phyloP scores from a whole-genome alignment of 768 basidiomycete genomes.

The Lactarius hengduanensis region DNA sequence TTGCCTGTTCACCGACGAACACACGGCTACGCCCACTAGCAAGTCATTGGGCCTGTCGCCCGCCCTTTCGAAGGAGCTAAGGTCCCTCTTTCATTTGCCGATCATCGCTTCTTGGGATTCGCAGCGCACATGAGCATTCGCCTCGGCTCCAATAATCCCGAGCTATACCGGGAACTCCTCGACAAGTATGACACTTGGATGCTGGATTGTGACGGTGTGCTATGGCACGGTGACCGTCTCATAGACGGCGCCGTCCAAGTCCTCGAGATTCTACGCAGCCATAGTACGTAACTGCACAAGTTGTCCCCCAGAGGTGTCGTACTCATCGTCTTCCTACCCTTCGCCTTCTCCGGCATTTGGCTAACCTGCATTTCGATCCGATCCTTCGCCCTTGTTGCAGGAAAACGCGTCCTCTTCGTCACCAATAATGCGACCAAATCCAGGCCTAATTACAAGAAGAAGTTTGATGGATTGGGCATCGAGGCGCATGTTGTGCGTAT shows the following conservation, averaged over 20 bases:
- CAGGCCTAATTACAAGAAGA: slow-evolving; percentile 78
- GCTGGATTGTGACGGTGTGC: slow-evolving; percentile 94
- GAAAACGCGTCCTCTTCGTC: slow-evolving; percentile 80
- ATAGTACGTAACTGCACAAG: slow-evolving; percentile 50
- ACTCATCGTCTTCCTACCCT: slow-evolving; percentile 11
- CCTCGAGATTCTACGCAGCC: slow-evolving; percentile 64
- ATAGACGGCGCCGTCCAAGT: slow-evolving; percentile 80
- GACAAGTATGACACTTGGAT: slow-evolving; percentile 88
- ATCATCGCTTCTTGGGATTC: background rate
- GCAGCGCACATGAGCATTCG: slow-evolving; percentile 24
- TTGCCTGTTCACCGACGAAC: slow-evolving; percentile 9
- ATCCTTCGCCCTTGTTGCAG: slow-evolving; percentile 9
- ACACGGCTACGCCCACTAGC: background rate
- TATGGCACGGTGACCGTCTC: slow-evolving; percentile 82
- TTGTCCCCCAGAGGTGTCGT: background rate
- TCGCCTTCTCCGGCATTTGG: slow-evolving; percentile 18
- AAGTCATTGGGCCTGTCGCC: slow-evolving; percentile 2
- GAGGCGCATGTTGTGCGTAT: slow-evolving; percentile 78
- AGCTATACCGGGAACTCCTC: slow-evolving; percentile 41
- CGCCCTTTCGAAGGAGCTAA: slow-evolving; percentile 14
- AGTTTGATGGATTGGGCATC: slow-evolving; percentile 89
- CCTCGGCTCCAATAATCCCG: slow-evolving; percentile 21
- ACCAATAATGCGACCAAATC: slow-evolving; percentile 98
- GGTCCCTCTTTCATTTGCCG: slow-evolving; percentile 1
- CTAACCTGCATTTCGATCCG: slow-evolving; percentile 15